These are phyloP conservation scores for Hapsidospora chrysogenum DNA, from an alignment of 495 filamentous ascomycete genomes.

Conservation along the genomic window DNA sequence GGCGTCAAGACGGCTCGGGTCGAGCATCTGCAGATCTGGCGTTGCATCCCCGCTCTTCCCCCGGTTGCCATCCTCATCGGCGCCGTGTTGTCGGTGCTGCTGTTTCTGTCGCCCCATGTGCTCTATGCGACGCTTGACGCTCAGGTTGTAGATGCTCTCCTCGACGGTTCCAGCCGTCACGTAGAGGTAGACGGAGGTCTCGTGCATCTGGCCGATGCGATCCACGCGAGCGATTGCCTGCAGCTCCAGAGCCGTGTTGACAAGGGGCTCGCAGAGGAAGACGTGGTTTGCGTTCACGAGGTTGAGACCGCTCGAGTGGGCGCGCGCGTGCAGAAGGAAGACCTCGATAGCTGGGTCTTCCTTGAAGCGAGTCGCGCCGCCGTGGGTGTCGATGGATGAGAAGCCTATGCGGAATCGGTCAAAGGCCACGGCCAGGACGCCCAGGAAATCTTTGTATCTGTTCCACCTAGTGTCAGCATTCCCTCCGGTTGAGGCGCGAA, in stretches of 20 bases:
- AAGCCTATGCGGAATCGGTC: constrained; percentile 49
- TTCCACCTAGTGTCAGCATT: no score
- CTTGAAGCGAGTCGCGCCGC: constrained; percentile 59
- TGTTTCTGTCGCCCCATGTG: constrained; percentile 44
- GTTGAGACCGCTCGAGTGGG: constrained; percentile 76
- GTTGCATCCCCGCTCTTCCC: constrained; percentile 6
- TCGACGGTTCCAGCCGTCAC: constrained; percentile 78
- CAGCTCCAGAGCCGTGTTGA: constrained; percentile 84
- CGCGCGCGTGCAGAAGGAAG: constrained; percentile 76
- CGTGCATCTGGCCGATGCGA: constrained; percentile 73
- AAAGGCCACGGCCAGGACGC: constrained; percentile 52
- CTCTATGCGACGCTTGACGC: constrained; percentile 56
- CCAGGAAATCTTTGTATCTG: constrained; percentile 50
- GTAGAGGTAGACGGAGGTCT: constrained; percentile 93
- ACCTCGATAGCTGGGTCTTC: constrained; percentile 60
- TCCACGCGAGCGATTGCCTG: constrained; percentile 92
- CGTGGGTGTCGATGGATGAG: constrained; percentile 41
- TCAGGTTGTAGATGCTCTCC: constrained; percentile 73
- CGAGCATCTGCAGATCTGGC: constrained; percentile 13
- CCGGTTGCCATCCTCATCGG: background rate
- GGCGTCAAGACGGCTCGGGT: no score
- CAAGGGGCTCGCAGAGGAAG: constrained; percentile 81
- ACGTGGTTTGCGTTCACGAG: constrained; percentile 87
- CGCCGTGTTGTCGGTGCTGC: no score
- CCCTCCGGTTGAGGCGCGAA: background rate